Base-by-base conservation (phyloP, 2,329 filamentous ascomycete genomes). In the Paecilomyces sp. region DNA sequence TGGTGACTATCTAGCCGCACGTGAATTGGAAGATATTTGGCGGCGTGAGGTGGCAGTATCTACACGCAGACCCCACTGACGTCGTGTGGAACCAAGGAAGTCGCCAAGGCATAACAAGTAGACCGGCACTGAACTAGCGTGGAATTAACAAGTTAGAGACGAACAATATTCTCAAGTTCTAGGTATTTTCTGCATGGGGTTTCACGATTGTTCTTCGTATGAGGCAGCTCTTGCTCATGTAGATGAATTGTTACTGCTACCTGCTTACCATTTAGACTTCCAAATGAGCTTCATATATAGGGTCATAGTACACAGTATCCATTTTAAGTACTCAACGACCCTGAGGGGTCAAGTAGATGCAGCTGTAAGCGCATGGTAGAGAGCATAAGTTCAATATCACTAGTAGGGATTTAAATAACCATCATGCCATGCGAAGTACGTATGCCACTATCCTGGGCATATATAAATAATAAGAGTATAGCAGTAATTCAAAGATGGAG, bases 11-110 rank as follows among this genome's bases (percentile, higher is more conserved):
- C 22, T 22, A 52, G 55, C 22, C 33, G 58, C 36, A 55, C 28
- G 51, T 55, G 18, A 50, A 34, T 22, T 33, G 50, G 12, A 50
- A 58, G 30, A 24, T 7, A n/a, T 33, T 22, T 56, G 66, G 67
- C 67, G 66, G 67, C 64, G 58, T 54, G 28, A 18, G 53, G 30
- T 47, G 65, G 68, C 68, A 67, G 63, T 64, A 67, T 63, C 15
- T 15, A 47, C 13, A 18, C 34, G 36, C n/a, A 47, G 18, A 47
- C 41, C 30, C 31, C 61, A 55, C 60, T 69, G 67, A 69, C 68
- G 67, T 69, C 67, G 67, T 63, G 66, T 66, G 65, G 66, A 61
- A 63, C 41, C n/a, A 47, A 22, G 22, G 34, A 41, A 15, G n/a
- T 18, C 7, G 41, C 41, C 41, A 22, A 47, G 41, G 41, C 41